Base-by-base conservation (phyloP, 345 rosid species). In the Moricandia moricandioides region DNA sequence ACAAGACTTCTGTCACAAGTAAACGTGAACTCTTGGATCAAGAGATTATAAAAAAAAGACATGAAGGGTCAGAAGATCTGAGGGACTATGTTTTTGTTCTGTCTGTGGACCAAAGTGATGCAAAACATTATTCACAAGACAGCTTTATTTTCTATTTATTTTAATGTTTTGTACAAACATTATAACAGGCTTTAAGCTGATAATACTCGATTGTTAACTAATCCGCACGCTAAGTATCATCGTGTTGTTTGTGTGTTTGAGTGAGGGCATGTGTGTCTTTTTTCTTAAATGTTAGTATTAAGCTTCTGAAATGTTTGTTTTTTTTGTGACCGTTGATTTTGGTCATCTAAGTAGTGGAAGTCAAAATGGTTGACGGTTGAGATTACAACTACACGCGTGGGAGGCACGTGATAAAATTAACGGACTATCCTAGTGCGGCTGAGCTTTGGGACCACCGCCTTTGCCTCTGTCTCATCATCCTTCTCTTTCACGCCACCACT, bases 211-310 rank as follows among this genome's bases (percentile, higher is more conserved):
- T 77, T 65, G 73, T 71, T 26, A 16, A 78, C 77, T 78, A 78
- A 71, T 71, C 77, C 77, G 77, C 81, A 78, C 81, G 77, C 81
- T 78, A 78, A 78, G 81, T 78, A 78, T 71, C 81, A 71, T 78
- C 56, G 77, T 78, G 72, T 71, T 71, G 9, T 71, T 17, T 63
- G 52, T 54, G 24, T 69, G 26, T 14, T 14, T 74, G 34, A 35
- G 57, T 74, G 34, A 35, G 57, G 31, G 65, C 45, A 39, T 39
- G 45, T 10, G 45, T 76, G 52, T 62, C 58, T 21, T 21, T 21
- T 2, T 21, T 21, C 2, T 21, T 21, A 21, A 21, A 63, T 76
- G 59, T 62, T 76, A n/a, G n/a, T n/a, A 67, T 66, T 54, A 2
- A 39, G 37, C 35, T 49, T 26, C 27, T 51, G 17, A 1, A 11